Conservation (phyloP, 1,139 yeast species). For the Diutina neorugosa region DNA sequence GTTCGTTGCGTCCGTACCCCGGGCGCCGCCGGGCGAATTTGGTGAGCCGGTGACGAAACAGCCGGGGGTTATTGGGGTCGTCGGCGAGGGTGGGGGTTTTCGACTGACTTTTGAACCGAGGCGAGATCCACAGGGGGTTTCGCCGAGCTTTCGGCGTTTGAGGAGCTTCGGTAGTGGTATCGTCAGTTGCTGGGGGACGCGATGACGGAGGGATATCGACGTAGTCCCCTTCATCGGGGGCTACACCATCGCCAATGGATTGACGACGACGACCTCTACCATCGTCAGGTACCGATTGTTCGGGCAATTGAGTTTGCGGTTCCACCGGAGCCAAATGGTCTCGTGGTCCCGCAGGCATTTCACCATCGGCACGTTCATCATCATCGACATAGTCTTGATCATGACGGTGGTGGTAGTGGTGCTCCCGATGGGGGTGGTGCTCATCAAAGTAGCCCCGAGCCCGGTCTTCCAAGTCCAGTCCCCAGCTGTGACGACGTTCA, state of each 20-base stretch:
- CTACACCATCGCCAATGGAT: background rate
- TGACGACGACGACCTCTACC: background rate
- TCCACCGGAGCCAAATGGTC: background rate
- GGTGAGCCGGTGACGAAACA: conserved; percentile 2
- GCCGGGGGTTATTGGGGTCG: background rate
- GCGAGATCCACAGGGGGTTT: background rate
- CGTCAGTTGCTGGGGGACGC: background rate
- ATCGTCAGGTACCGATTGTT: background rate
- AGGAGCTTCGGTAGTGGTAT: background rate
- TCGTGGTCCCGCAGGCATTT: background rate
- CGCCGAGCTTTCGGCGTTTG: background rate
- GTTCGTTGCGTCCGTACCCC: background rate
- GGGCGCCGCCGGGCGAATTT: background rate
- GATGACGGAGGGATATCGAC: background rate
- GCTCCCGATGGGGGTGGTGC: background rate
- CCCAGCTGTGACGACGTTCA: background rate
- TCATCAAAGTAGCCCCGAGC: background rate
- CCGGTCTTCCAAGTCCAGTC: background rate
- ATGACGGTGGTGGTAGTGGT: background rate
- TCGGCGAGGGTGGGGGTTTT: background rate
- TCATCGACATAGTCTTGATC: background rate
- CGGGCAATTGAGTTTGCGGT: background rate
- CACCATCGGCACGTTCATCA: background rate
- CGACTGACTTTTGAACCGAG: background rate
- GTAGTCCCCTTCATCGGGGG: background rate